Conservation (phyloP, 2,329 filamentous ascomycete genomes). For the Alternaria conjuncta region DNA sequence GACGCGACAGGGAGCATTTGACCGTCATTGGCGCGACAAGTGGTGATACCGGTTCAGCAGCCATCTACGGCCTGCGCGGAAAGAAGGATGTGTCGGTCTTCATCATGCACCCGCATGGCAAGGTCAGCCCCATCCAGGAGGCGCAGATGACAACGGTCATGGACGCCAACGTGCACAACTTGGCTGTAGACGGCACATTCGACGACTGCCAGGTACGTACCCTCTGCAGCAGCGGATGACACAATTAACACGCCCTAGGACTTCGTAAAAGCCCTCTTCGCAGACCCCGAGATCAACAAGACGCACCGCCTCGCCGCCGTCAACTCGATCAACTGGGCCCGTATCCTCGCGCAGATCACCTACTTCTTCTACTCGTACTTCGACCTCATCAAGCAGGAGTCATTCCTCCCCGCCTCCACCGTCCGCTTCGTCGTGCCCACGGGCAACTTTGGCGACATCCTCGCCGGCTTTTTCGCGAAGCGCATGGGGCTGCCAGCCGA, state of each 20-base stretch:
- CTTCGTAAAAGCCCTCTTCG: conserved; percentile 92
- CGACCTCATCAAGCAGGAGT: conserved; percentile 67
- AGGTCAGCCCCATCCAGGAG: conserved; percentile 90
- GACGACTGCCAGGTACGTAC: conserved; percentile 83
- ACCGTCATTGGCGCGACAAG: conserved; percentile 52
- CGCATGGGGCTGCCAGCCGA: conserved; percentile 87
- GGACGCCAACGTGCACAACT: conserved; percentile 90
- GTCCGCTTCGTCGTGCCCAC: conserved; percentile 90
- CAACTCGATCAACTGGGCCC: conserved; percentile 95
- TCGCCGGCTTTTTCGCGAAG: conserved; percentile 91
- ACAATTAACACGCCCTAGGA: conserved; percentile 61
- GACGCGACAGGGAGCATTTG: conserved; percentile 63
- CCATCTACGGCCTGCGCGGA: conserved; percentile 91
- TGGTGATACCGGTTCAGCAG: conserved; percentile 80
- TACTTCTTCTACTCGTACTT: conserved; percentile 99
- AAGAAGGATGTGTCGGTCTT: conserved; percentile 98
- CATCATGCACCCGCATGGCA: conserved; percentile 90
- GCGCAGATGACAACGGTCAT: conserved; percentile 96
- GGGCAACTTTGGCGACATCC: conserved; percentile 95
- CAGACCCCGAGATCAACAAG: conserved; percentile 81
- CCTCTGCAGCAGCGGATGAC: neutral
- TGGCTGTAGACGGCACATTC: conserved; percentile 88
- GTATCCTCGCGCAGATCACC: conserved; percentile 94
- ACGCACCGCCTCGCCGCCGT: conserved; percentile 87
- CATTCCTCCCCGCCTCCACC: conserved; percentile 66